Base-by-base conservation (phyloP, 495 filamentous ascomycete genomes). In the Usnea hakonensis region DNA sequence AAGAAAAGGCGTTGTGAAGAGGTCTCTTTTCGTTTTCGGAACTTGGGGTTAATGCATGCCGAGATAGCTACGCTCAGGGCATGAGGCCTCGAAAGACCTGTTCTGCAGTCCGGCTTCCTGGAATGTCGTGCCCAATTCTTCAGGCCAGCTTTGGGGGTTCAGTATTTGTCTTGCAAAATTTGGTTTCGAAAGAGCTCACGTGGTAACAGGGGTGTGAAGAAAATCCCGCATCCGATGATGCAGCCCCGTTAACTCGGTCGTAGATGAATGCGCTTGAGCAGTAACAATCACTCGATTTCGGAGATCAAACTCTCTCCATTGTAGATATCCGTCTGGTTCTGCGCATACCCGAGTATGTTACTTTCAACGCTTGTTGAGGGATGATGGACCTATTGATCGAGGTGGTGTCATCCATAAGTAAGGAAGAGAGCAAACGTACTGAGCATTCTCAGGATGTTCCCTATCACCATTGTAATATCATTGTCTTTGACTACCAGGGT, bases 401-500 rank as follows among this genome's bases (percentile, higher is more conserved):
- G n/a, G n/a, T n/a, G n/a, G 35, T 55, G 10, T 19, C 10, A 19
- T 19, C 14, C 8, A 26, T 55, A 55, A 32, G 28, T 50, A 50
- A n/a, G 14, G 5, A 36, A 11, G 35, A 11, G 35, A 36, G 11
- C 6, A 36, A 11, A 36, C 35, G 35, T 11, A 36, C 35, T 36
- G 35, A 36, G 35, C 35, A 36, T 36, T 11, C 11, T 36, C 6
- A 36, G 35, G 11, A 53, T 19, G 9, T 53, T 53, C 4, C 28
- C 7, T 7, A 53, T 19, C 13, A 53, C 48, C 30, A 23, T 5
- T 14, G 48, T 53, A 21, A 6, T 19, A 28, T 53, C 69, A 1
- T 58, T 61, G 30, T 69, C 43, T 37, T 68, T 66, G 7, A 76
- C 33, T 2, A 70, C 74, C 0, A 63, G 65, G n/a, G 68, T 67